Percentiles rank a stretch among this genome's conserved stretches.
Evolutionary conservation across 495 filamentous ascomycete species (phyloP).

Genomic region (Neurospora sp.): DNA sequence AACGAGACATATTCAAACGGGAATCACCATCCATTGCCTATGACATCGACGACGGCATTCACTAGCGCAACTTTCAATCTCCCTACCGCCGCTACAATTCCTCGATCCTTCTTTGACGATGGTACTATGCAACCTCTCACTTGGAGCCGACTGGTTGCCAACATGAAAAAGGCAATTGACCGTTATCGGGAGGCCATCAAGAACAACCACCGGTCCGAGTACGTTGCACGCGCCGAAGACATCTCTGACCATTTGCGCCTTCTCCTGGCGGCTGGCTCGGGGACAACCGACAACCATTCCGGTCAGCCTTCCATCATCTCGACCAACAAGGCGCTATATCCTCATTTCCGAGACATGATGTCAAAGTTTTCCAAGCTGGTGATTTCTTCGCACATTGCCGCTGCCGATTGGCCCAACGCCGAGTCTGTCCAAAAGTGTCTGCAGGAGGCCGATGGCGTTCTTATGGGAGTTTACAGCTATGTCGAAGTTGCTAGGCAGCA

Average conservation of each 20-base stretch:
- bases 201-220: slow-evolving; percentile 72
- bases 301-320: slow-evolving; percentile 98
- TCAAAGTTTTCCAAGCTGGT: slow-evolving; percentile 97
- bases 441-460: slow-evolving; percentile 89
- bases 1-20: slow-evolving; percentile 39
- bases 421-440: slow-evolving; percentile 91
- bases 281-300: slow-evolving; percentile 96
- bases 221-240: slow-evolving; percentile 85
- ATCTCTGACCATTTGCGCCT: slow-evolving; percentile 94
- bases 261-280: slow-evolving; percentile 87
- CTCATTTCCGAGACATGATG: slow-evolving; percentile 99
- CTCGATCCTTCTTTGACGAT: slow-evolving; percentile 79
- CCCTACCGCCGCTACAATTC: slow-evolving; percentile 50
- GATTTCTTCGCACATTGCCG: slow-evolving; percentile 94
- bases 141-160: slow-evolving; percentile 80
- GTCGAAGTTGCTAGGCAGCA: slow-evolving; percentile 91
- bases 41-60: slow-evolving; percentile 57
- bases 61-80: slow-evolving; percentile 48
- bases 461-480: slow-evolving; percentile 87
- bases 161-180: slow-evolving; percentile 83
- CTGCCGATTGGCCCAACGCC: slow-evolving; percentile 77
- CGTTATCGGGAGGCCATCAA: slow-evolving; percentile 76
- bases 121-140: slow-evolving; percentile 62
- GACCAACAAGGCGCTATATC: slow-evolving; percentile 90
- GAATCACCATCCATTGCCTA: slow-evolving; percentile 38